Evolutionary conservation across 2,329 filamentous ascomycete species (phyloP).

Genomic region (Phyllosticta capitalensis): DNA sequence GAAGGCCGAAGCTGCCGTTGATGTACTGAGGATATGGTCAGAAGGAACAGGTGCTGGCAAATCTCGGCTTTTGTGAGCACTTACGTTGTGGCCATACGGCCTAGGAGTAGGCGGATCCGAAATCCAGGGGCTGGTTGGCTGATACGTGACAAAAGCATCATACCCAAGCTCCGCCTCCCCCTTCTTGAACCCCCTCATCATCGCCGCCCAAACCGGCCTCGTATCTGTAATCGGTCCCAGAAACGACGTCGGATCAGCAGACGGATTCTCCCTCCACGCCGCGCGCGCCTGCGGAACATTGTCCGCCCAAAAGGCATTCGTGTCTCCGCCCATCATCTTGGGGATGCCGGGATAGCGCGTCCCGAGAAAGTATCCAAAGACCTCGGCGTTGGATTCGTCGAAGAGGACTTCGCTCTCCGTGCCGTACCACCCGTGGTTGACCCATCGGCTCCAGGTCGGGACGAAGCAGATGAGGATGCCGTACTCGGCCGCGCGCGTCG

Average conservation of each 20-base stretch:
- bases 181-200: not conserved
- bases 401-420: not conserved
- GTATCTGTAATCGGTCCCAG: constrained; percentile 1
- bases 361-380: not conserved
- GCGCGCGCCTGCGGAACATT: not conserved
- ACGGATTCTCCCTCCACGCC: not conserved
- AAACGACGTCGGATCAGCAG: not conserved
- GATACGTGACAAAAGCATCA: not conserved
- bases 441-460: constrained; percentile 1
- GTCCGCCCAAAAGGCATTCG: not conserved
- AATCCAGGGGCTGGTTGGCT: not conserved
- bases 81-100: constrained; percentile 1
- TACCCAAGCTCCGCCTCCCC: not conserved
- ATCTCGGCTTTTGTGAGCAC: not conserved
- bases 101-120: not conserved
- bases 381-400: not conserved
- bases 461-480: constrained; percentile 3
- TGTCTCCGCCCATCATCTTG: constrained; percentile 1
- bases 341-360: not conserved
- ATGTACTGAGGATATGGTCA: constrained; percentile 1
- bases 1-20: not conserved
- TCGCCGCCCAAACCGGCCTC: not conserved
- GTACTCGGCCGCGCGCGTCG: not conserved
- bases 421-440: constrained; percentile 1
- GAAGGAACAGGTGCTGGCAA: no score